phyloP scores from a whole-genome alignment of 75 land plant genomes.

The Isoetes taiwanensis region DNA sequence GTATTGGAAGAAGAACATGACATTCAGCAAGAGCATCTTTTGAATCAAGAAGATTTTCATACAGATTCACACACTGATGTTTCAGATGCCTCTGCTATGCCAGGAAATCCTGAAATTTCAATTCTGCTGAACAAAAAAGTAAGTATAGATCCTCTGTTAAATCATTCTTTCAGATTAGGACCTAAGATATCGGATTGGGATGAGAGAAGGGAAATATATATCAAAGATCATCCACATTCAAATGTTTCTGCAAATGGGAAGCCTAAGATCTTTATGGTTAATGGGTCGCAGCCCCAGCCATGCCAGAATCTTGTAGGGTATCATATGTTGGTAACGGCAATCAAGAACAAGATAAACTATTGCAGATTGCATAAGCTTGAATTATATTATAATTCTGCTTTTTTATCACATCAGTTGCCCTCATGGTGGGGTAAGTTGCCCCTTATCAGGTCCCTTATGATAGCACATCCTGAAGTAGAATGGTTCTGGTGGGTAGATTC shows the following conservation, averaged over 20 bases:
- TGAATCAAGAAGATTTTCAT: too few relatives aligned
- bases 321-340: slow-evolving; percentile 6
- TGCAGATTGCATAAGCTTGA: slow-evolving; percentile 18
- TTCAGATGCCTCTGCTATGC: too few relatives aligned
- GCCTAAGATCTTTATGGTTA: slow-evolving; percentile 8
- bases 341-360: slow-evolving; percentile 23
- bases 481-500: slow-evolving; percentile 26
- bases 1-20: too few relatives aligned
- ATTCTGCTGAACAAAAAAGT: too few relatives aligned
- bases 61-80: too few relatives aligned
- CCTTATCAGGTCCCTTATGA: slow-evolving; percentile 11
- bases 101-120: too few relatives aligned
- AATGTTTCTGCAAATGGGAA: not conserved
- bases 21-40: too few relatives aligned
- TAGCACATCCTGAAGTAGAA: slow-evolving; percentile 19
- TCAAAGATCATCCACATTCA: not conserved
- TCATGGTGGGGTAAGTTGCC: slow-evolving; percentile 19
- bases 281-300: slow-evolving; percentile 18
- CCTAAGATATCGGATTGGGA: slow-evolving; percentile 19
- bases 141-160: too few relatives aligned
- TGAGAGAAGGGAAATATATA: not conserved
- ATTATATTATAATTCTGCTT: slow-evolving; percentile 14
- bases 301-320: slow-evolving; percentile 13
- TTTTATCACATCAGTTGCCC: slow-evolving; percentile 8
- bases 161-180: slow-evolving; percentile 11